Conservation (phyloP, 495 filamentous ascomycete species). For the Daldinia caldariorum region DNA sequence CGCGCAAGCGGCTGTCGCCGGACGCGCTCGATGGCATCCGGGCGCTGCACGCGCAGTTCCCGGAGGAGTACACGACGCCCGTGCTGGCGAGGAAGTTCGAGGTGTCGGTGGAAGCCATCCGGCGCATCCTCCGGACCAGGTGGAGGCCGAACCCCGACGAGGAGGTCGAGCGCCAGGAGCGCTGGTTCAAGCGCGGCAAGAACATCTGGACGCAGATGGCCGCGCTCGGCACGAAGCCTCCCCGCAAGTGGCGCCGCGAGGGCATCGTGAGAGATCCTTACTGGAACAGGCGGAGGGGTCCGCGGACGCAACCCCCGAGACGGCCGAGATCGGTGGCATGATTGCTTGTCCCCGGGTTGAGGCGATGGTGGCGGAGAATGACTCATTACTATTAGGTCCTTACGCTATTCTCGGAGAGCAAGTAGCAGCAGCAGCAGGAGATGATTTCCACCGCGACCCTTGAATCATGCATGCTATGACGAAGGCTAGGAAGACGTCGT, state of each 20-base stretch:
- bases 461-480: not conserved
- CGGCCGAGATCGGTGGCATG: not conserved
- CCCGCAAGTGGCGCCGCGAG: constrained; percentile 71
- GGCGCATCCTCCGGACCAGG: constrained; percentile 84
- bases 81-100: constrained; percentile 82
- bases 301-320: constrained; percentile 35
- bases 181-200: constrained; percentile 84
- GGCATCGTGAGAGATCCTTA: constrained; percentile 64
- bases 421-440: too few relatives aligned
- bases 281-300: constrained; percentile 48
- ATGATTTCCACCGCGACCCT: too few relatives aligned
- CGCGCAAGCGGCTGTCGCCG: constrained; percentile 86
- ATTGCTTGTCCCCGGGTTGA: too few relatives aligned
- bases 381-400: too few relatives aligned
- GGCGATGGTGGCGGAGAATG: too few relatives aligned
- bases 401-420: too few relatives aligned
- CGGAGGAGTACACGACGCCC: constrained; percentile 76
- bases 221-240: constrained; percentile 73
- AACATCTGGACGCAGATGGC: constrained; percentile 79
- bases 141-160: constrained; percentile 78
- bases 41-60: constrained; percentile 76
- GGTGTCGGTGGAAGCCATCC: constrained; percentile 84
- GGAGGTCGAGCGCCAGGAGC: constrained; percentile 64
- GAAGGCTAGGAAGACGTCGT: not conserved
- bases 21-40: constrained; percentile 90